Base-by-base conservation (phyloP, 768 basidiomycete genomes). In the Galerina marginata region DNA sequence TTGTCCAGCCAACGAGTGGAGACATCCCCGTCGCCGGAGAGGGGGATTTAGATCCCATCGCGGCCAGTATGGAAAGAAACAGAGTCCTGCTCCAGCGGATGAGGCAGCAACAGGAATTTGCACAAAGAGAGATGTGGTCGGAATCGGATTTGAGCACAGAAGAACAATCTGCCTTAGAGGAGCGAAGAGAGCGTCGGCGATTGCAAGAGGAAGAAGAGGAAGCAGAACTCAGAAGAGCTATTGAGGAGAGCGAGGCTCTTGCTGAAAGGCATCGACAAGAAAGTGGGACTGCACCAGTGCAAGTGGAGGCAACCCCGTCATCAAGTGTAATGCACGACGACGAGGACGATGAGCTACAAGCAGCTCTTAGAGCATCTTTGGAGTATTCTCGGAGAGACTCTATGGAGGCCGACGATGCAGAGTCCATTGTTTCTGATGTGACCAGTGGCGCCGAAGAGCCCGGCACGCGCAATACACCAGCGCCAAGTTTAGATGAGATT, bases 281-380 rank as follows among this genome's bases (percentile, higher is more conserved):
- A 43, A 60, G 48, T 36, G 45, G 23, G 10, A 40, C 54, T 40
- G 29, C 51, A 12, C 6, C 44, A 11, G 47, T 14, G 20, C 20
- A 20, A 20, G 20, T 20, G n/a, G 39, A 15, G 59, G 58, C n/a
- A 38, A 25, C 46, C 56, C 2, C 5, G 46, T 38, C 43, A 25
- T 56, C 49, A 23, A 39, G 36, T 60, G 49, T 60, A 38, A 62
- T 65, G 52, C 88, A 92, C 65, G 94, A 95, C 62, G 94, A 96
- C 63, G 94, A 95, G 52, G 94, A 96, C 66, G 86, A 84, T 23
- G 89, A 92, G 66, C 75, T 96, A 47, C 95, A 96, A 74, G 94
- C 93, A 10, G 95, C 95, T 4, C 78, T 96, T 49, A 87, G 79
- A 69, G 95, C 93, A 2, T 95, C 93, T 39, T 77, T 96, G 62